phyloP scores from a whole-genome alignment of 2,329 filamentous ascomycete genomes.

The Epichloe festucae region DNA sequence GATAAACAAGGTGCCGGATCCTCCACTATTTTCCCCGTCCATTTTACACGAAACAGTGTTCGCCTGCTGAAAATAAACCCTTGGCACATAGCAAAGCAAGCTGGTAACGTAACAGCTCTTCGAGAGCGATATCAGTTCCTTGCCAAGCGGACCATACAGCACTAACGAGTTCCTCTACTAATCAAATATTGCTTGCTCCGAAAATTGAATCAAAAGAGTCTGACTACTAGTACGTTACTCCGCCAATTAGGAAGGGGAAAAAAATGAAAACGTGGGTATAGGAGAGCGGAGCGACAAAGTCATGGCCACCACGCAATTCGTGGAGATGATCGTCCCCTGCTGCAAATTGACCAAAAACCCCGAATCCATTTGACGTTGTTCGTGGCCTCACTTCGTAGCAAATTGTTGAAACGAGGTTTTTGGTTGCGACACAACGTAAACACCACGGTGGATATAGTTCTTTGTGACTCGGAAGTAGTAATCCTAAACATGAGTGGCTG shows the following conservation, averaged over 20 bases:
- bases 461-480: constrained; percentile 27
- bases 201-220: background rate
- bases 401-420: background rate
- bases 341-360: background rate
- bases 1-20: background rate
- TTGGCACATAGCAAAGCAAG: background rate
- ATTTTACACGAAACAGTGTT: background rate
- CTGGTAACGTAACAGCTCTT: background rate
- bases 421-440: background rate
- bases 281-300: background rate
- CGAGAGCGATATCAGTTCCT: background rate
- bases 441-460: constrained; percentile 15
- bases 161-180: background rate
- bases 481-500: constrained; percentile 37
- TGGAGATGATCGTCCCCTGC: background rate
- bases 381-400: background rate
- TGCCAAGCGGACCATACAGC: background rate
- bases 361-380: background rate
- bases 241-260: background rate
- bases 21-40: background rate
- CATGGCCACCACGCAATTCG: background rate
- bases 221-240: background rate
- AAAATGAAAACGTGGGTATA: background rate
- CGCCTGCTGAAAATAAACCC: background rate
- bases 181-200: background rate